Evolutionary conservation across 768 basidiomycete genomes (phyloP), one percentile per base, ranked within the genome.

Genomic region (Pleurotus ostreatus): DNA sequence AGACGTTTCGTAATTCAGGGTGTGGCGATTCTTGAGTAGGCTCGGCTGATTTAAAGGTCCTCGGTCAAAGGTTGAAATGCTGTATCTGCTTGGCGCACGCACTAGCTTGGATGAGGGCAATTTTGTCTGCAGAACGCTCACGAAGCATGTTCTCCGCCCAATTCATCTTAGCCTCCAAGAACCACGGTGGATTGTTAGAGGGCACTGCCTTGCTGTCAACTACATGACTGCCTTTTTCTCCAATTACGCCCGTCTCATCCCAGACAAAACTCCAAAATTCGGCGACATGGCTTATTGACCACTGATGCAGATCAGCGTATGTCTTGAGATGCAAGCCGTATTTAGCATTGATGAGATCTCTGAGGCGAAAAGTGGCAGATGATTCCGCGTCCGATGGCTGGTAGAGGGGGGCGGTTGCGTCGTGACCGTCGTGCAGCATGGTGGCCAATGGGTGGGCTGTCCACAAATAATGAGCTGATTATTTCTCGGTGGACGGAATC

Each of bases 71-170:
- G 41, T 5, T 38, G 55, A 51, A 54, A 51, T 39, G 37, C 34
- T 43, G 54, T 46, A 54, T 48, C 44, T 25, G 56, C 62, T 54
- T 59, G 51, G 55, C 59, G 45, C 43, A 83, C 81, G 57, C 67
- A 89, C 87, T 84, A 60, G 81, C 77, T 76, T 89, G 83, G 49
- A 91, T 77, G 58, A 92, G 74, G 1, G 90, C 89, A 3, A 79
- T 63, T 66, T 85, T 85, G 55, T 77, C 70, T 25, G 72, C 66
- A 39, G 81, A 80, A 58, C 85, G 81, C 65, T 74, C 78, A 25
- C 72, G 71, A 38, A 92, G 72, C 81, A 91, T 86, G 64, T 92
- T 91, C 72, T 92, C 88, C 18, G 90, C 88, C 84, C 86, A 92
- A 65, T 91, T 91, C 46, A 92, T 68, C 30, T 69, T 74, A 3